Evolutionary conservation across 345 rosid species (phyloP).

Genomic region (Clarkia xantiana): DNA sequence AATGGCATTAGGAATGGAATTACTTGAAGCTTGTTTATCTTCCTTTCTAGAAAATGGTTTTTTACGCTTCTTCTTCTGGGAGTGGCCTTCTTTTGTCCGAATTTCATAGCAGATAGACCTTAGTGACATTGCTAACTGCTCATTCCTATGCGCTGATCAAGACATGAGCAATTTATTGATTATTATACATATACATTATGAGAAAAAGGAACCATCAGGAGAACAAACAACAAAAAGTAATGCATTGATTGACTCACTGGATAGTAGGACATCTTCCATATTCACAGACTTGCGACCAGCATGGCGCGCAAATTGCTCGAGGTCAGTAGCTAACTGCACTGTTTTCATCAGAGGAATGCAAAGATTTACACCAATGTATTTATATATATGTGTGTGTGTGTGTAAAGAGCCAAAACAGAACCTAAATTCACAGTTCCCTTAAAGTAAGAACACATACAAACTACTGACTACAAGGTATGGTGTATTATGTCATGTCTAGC

Average conservation of each 20-base stretch:
- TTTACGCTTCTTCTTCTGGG: conserved; percentile 66
- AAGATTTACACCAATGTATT: background rate
- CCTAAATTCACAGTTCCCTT: too few species aligned
- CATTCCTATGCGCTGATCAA: conserved; percentile 77
- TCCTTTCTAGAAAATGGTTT: conserved; percentile 22
- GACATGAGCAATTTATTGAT: background rate
- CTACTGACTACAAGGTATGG: too few species aligned
- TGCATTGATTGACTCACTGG: conserved; percentile 29
- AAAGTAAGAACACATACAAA: too few species aligned
- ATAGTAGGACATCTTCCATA: conserved; percentile 72
- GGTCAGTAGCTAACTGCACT: conserved; percentile 69
- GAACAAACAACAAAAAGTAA: background rate
- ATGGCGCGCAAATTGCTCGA: conserved; percentile 80
- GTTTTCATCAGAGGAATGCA: conserved; percentile 5
- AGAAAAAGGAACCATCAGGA: background rate
- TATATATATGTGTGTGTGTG: background rate
- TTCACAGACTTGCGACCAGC: conserved; percentile 78
- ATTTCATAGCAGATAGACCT: conserved; percentile 50
- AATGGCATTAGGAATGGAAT: too few species aligned
- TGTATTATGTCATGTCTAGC: too few species aligned
- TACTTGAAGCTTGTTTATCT: conserved; percentile 23
- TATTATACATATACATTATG: background rate
- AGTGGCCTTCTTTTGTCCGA: conserved; percentile 58
- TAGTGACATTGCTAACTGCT: conserved; percentile 36
- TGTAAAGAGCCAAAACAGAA: background rate